Evolutionary conservation across 768 basidiomycete genomes (phyloP), one percentile per base, ranked within the genome.

Genomic region (Agrocybe praecox): DNA sequence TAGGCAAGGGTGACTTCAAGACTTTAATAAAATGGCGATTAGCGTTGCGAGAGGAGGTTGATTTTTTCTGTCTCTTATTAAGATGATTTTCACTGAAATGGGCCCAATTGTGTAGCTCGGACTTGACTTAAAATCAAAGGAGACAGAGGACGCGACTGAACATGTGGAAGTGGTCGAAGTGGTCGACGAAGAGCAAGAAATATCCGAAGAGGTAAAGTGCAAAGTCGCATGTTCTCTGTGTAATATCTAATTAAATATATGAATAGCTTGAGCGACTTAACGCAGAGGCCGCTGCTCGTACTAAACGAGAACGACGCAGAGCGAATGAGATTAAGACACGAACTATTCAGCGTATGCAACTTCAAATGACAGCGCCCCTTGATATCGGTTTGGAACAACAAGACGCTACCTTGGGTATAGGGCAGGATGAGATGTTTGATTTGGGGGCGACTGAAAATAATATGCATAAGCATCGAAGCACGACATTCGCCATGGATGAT

Each of bases 1-100:
- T 99, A 32, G 97, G 97, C 32, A 99, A 98, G 75, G 91, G 96
- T 24, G 97, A 99, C 68, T 99, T 99, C 79, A 98, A 98, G 71
- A 67, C 82, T 9, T 75, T 99, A 53, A 78, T 98, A 56, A 98
- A 89, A 75, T 99, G 96, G 96, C 83, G 97, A 49, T 72, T 86
- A 43, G 84, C 86, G 6, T 77, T 98, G 29, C 88, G 97, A 24
- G 88, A 98, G 73, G 94, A 98, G 81, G 93, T 92, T 53, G 78
- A 67, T 40, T 18, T 15, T 49, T 51, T 43, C 40, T 33, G 56
- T 32, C 55, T 34, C 40, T 36, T 7, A 10, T n/a, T 33, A 23
- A n/a, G 7, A 12, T 46, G 10, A 29, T 18, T 33, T 24, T 46
- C 17, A 22, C 23, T 60, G 49, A 51, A n/a, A 42, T 43, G 9